Conservation (phyloP, 805 yeast genomes). For the Candida dajiaensis region DNA sequence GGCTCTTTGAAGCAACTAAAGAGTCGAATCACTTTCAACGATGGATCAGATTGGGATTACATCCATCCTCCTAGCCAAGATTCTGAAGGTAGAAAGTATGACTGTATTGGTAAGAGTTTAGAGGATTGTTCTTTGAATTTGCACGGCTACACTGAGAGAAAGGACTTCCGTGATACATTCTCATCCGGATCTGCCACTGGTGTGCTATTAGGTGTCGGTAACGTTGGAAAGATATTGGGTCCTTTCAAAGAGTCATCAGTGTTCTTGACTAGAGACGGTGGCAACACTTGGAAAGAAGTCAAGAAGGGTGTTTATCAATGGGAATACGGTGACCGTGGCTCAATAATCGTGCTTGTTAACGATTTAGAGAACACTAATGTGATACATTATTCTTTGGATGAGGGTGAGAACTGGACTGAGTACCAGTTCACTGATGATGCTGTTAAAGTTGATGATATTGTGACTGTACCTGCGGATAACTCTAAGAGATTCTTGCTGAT, state of each 20-base stretch:
- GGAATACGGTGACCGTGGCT: conserved; percentile 97
- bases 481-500: conserved; percentile 70
- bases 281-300: conserved; percentile 80
- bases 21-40: conserved; percentile 77
- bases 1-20: conserved; percentile 53
- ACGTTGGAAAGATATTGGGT: conserved; percentile 63
- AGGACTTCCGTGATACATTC: conserved; percentile 75
- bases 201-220: conserved; percentile 79
- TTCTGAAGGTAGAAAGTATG: conserved; percentile 49
- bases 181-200: conserved; percentile 91
- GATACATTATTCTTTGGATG: conserved; percentile 65
- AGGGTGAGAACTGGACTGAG: conserved; percentile 72
- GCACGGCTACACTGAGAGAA: conserved; percentile 87
- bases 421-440: conserved; percentile 53
- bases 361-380: conserved; percentile 50
- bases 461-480: conserved; percentile 88
- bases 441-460: conserved; percentile 61
- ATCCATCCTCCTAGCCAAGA: conserved; percentile 65
- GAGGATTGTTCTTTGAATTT: conserved; percentile 73
- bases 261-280: conserved; percentile 81
- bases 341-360: conserved; percentile 68
- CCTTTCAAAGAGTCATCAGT: conserved; percentile 54
- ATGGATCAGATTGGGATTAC: conserved; percentile 83
- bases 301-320: conserved; percentile 73
- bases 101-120: conserved; percentile 45